Evolutionary conservation across 2,329 filamentous ascomycete species (phyloP), one percentile per base, ranked within the genome.

Genomic region (Alternaria sp.): DNA sequence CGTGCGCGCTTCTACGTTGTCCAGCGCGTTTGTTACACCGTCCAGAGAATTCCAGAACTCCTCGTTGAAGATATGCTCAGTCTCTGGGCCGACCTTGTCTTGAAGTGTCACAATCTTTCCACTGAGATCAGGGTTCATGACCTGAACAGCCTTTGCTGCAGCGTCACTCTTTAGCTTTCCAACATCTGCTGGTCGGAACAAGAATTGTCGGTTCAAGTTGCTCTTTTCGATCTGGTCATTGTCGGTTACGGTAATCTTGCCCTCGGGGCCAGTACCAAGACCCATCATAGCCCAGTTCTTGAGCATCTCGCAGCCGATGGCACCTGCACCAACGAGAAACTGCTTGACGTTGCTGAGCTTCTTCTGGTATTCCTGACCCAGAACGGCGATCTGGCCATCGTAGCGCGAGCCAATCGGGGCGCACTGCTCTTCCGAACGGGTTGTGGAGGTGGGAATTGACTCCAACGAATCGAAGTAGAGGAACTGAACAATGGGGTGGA

Each of bases 231-330:
- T 99, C 55, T 94, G 94, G 75, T 99, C 95, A 89, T 97, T 98
- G 77, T 99, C 95, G 14, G 96, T 98, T 51, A 99, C 91, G 59
- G 84, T 92, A 73, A 99, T 96, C 79, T 91, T 91, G 72, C 95
- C 95, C 49, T 93, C 87, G 3, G 93, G 92, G 4, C 95, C 95
- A 46, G 91, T 92, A 44, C 91, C 94, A 30, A 99, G 84, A 68
- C 95, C 95, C 78, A 98, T 96, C 94, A 99, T 96, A 36, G 96
- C 94, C 94, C 95, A 99, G 80, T 98, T 98, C 87, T 99, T 99
- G 69, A 99, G 83, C 91, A 98, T 99, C 77, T 99, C 95, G 75
- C 95, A 99, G 46, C 95, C 95, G 78, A 99, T 99, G 65, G 96
- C 95, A 72, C 95, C 95, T 47, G 95, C 93, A 69, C 95, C 95